Conservation (phyloP, 148 eudicot genomes). For the Nepenthes gracilis region DNA sequence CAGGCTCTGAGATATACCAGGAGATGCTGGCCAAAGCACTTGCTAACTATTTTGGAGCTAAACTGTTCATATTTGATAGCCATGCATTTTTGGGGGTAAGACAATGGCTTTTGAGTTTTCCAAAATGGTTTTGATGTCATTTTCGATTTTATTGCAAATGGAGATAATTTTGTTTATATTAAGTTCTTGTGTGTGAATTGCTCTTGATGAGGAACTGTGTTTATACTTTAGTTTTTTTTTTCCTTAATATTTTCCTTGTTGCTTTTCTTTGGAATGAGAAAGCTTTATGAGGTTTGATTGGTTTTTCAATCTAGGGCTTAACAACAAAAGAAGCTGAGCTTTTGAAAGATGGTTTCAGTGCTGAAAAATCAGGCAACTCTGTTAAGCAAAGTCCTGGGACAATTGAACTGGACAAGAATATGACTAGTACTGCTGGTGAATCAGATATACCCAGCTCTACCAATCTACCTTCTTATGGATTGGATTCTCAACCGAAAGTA, state of each 20-base stretch:
- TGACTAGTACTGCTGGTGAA: constrained; percentile 22
- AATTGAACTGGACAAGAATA: constrained; percentile 28
- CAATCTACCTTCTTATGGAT: constrained; percentile 23
- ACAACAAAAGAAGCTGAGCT: constrained; percentile 64
- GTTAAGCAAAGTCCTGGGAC: constrained; percentile 39
- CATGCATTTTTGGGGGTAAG: constrained; percentile 80
- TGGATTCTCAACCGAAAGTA: constrained; percentile 40
- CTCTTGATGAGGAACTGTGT: neutral
- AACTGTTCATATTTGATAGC: constrained; percentile 85
- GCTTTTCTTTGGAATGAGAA: neutral
- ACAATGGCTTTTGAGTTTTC: neutral
- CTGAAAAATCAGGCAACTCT: constrained; percentile 36
- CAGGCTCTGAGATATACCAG: constrained; percentile 96
- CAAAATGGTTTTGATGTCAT: neutral
- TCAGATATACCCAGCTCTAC: constrained; percentile 35
- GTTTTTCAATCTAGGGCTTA: constrained; percentile 32
- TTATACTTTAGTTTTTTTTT: neutral
- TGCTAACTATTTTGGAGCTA: constrained; percentile 76
- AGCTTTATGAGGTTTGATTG: neutral
- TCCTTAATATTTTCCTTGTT: neutral
- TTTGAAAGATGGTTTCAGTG: constrained; percentile 38
- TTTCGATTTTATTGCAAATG: neutral
- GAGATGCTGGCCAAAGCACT: constrained; percentile 89
- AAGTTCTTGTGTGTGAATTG: too few species aligned
- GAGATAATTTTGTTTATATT: neutral